phyloP scores from a whole-genome alignment of 805 yeast species.

The Brettanomyces naardenensis region DNA sequence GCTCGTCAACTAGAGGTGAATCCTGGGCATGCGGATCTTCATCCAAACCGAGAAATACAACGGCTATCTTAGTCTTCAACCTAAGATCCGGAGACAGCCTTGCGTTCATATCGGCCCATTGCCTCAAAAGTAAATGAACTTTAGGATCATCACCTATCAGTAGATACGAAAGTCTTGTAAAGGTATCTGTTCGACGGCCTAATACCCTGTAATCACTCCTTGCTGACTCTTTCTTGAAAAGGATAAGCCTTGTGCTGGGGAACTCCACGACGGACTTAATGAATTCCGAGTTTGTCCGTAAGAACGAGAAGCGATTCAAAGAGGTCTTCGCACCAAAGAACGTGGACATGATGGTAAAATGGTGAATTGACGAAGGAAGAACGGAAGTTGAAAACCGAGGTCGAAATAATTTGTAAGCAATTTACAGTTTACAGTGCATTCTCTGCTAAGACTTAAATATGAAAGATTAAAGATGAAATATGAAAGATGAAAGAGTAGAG shows the following conservation, averaged over 20 bases:
- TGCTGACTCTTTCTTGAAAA: conserved; percentile 18
- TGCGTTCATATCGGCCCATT: conserved; percentile 19
- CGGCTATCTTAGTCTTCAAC: conserved; percentile 12
- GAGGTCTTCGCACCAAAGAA: conserved; percentile 28
- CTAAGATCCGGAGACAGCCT: conserved; percentile 7
- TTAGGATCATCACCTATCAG: neutral
- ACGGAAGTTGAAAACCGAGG: too few relatives aligned
- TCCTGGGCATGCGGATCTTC: conserved; percentile 16
- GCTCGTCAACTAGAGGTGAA: neutral
- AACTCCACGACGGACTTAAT: conserved; percentile 21
- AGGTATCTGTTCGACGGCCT: neutral
- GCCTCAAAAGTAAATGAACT: conserved; percentile 8
- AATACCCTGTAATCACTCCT: neutral
- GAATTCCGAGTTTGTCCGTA: conserved; percentile 48
- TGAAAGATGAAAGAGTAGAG: too few relatives aligned
- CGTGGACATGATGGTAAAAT: conserved; percentile 15
- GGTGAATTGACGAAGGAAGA: conserved; percentile 1
- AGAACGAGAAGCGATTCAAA: conserved; percentile 56
- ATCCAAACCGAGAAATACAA: conserved; percentile 45
- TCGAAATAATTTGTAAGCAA: too few relatives aligned
- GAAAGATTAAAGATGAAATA: too few relatives aligned
- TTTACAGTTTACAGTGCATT: too few relatives aligned
- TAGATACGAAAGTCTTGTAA: neutral
- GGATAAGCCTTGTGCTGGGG: conserved; percentile 37
- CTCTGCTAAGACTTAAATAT: too few relatives aligned